Conservation (phyloP, 139 green algal genomes). For the Coccomyxa sp. region DNA sequence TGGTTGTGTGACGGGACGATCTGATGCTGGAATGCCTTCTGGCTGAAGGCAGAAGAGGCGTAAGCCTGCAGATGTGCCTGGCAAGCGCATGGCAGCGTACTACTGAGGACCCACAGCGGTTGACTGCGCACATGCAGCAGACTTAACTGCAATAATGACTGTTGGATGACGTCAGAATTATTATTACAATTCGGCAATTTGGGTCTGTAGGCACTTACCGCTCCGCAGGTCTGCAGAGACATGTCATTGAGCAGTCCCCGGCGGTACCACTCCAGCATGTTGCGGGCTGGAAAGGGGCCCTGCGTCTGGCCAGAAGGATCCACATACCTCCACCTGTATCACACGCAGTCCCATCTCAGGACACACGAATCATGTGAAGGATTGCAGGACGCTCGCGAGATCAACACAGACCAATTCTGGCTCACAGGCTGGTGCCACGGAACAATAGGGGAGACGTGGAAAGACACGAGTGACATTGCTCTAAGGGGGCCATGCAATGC, state of each 20-base stretch:
- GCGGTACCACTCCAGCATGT: constrained; percentile 1
- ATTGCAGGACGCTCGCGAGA: background rate
- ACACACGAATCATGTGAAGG: background rate
- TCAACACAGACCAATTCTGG: background rate
- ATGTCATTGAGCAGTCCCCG: background rate
- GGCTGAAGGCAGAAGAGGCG: too few species aligned
- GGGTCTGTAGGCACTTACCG: background rate
- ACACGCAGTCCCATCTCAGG: background rate
- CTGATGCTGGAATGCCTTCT: too few species aligned
- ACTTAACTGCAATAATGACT: background rate
- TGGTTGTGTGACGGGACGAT: too few species aligned
- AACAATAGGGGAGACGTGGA: background rate
- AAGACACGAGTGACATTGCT: background rate
- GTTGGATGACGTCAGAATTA: background rate
- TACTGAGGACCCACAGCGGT: too few species aligned
- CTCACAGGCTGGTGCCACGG: background rate
- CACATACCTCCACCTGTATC: background rate
- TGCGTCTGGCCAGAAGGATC: background rate
- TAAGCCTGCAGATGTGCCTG: too few species aligned
- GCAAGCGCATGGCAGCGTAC: background rate
- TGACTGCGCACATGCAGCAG: too few species aligned
- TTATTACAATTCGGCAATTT: too few species aligned
- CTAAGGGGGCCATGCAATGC: background rate
- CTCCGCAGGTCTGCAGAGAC: background rate
- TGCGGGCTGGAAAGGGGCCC: background rate